Percentiles rank a stretch among this genome's conserved stretches.
Conservation (phyloP, 345 rosid genomes). For the Populus tremula region DNA sequence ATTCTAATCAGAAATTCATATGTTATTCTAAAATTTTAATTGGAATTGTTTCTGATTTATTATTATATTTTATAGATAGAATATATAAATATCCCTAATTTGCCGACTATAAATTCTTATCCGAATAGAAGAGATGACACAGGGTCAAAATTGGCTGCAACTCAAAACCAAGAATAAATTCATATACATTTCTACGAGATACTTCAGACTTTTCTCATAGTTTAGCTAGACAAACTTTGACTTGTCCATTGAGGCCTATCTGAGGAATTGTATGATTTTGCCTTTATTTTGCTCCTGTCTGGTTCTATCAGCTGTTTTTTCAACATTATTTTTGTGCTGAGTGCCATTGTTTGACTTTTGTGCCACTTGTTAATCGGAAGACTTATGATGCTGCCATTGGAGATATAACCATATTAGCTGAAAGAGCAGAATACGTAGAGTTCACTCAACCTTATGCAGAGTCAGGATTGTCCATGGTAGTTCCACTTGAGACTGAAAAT, state of each 20-base stretch:
- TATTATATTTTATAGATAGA: no score
- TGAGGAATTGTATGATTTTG: not conserved
- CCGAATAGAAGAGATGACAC: not conserved
- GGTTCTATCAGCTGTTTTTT: not conserved
- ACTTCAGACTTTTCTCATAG: not conserved
- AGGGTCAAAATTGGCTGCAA: not conserved
- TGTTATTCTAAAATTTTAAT: no score
- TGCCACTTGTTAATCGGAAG: slow-evolving; percentile 16
- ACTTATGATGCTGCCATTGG: slow-evolving; percentile 45
- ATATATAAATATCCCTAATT: not conserved
- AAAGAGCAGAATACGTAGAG: slow-evolving; percentile 34
- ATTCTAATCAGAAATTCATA: no score
- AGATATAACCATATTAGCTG: slow-evolving; percentile 47
- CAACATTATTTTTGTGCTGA: not conserved
- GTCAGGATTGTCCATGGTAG: slow-evolving; percentile 55
- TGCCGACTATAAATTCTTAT: not conserved
- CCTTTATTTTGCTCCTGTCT: not conserved
- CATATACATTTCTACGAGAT: not conserved
- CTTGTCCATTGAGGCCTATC: not conserved
- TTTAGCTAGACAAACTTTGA: not conserved
- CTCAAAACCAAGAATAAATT: not conserved
- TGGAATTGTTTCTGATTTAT: no score
- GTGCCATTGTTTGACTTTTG: not conserved
- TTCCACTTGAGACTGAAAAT: slow-evolving; percentile 17
- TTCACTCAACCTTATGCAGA: slow-evolving; percentile 54